A percentile compares a stretch with the other conserved stretches of the same genome.
These are phyloP conservation scores for Irineochytrium annulatum DNA, from an alignment of 192 early-diverging fungal species.

Conservation along the genomic window DNA sequence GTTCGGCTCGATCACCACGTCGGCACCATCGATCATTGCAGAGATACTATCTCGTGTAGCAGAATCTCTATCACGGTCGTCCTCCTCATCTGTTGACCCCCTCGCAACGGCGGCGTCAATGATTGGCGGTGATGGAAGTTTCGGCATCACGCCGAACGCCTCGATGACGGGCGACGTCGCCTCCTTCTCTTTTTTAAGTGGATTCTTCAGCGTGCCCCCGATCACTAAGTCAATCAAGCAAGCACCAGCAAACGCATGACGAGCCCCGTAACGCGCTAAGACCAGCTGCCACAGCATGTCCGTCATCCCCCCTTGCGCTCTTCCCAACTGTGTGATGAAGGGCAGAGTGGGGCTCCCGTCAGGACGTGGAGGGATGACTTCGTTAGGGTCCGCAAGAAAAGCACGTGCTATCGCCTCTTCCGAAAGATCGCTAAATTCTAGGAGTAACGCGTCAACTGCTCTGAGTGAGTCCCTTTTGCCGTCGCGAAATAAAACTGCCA, in stretches of 20 bases:
- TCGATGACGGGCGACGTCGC: not conserved
- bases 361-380: not conserved
- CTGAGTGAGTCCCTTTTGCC: not conserved
- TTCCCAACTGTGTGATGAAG: not conserved
- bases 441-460: not conserved
- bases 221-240: constrained; percentile 18
- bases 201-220: constrained; percentile 17
- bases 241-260: constrained; percentile 20
- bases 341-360: not conserved
- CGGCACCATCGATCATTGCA: constrained; percentile 1
- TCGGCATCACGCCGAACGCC: not conserved
- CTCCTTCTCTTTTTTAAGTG: not conserved
- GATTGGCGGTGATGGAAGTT: not conserved
- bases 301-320: not conserved
- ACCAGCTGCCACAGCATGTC: constrained; percentile 21
- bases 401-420: not conserved
- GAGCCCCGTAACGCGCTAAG: constrained; percentile 15
- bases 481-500: not conserved
- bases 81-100: not conserved
- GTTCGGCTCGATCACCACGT: not conserved
- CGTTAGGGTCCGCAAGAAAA: not conserved
- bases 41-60: not conserved
- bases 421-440: not conserved
- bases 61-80: not conserved
- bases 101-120: not conserved